Evolutionary conservation across 192 early-diverging fungal species (phyloP).

Genomic region (Coemansia sp.): DNA sequence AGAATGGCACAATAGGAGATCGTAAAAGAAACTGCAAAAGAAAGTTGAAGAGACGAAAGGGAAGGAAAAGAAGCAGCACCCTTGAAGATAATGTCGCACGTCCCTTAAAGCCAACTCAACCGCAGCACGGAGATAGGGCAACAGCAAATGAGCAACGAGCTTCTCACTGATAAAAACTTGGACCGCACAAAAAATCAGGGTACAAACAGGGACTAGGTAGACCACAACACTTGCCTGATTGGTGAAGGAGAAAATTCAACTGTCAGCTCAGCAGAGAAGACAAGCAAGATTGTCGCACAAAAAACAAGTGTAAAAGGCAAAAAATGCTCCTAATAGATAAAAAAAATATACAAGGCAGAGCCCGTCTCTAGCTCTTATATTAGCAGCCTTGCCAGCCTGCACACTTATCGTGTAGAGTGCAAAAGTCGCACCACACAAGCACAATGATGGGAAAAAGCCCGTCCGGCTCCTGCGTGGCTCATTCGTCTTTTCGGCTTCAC

Average conservation of each 20-base stretch:
- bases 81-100: background rate
- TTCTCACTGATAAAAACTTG: background rate
- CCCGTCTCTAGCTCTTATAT: background rate
- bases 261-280: background rate
- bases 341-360: background rate
- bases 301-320: background rate
- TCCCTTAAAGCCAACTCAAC: background rate
- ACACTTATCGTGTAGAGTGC: background rate
- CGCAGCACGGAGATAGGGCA: background rate
- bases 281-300: background rate
- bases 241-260: background rate
- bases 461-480: background rate
- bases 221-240: background rate
- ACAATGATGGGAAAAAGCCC: constrained; percentile 2
- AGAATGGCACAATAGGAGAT: background rate
- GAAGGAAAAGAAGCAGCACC: background rate
- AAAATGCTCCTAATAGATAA: background rate
- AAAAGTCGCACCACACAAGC: background rate
- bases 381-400: background rate
- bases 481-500: background rate
- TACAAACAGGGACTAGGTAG: background rate
- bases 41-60: background rate
- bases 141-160: background rate
- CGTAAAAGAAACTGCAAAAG: background rate
- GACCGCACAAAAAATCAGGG: background rate